Evolutionary conservation across 176 grass and related monocot genomes (phyloP).

Genomic region (Oryza punctata): DNA sequence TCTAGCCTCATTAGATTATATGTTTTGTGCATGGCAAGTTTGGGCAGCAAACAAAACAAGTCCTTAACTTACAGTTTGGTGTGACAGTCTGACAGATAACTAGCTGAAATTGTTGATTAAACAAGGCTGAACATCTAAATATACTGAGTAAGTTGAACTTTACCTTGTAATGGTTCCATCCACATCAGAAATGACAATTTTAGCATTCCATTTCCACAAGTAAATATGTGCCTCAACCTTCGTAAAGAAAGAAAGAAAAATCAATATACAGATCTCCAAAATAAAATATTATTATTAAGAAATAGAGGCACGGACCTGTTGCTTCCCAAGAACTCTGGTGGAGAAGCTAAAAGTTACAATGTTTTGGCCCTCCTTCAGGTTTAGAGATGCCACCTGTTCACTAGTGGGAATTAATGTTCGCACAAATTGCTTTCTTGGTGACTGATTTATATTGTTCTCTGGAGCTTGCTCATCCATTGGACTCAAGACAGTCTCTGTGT

Average conservation of each 20-base stretch:
- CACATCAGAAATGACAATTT: conserved; percentile 99
- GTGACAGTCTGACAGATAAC: neutral
- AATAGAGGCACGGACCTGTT: conserved; percentile 64
- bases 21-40: neutral
- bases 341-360: conserved; percentile 89
- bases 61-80: conserved; percentile 6
- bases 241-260: conserved; percentile 47
- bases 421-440: conserved; percentile 90
- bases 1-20: neutral
- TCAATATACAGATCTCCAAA: conserved; percentile 28
- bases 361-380: conserved; percentile 94
- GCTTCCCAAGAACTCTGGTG: conserved; percentile 93
- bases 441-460: conserved; percentile 57
- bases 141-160: conserved; percentile 29
- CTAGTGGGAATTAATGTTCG: conserved; percentile 92
- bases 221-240: conserved; percentile 99
- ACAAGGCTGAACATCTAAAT: neutral
- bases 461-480: conserved; percentile 68
- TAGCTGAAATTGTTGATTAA: conserved; percentile 2
- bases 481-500: conserved; percentile 82
- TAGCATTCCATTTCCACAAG: conserved; percentile 96
- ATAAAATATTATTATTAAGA: conserved; percentile 30
- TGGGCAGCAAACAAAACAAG: neutral
- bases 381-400: conserved; percentile 94
- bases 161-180: conserved; percentile 99